Evolutionary conservation across 805 yeast genomes (phyloP).

Genomic region (Kregervanrija pseudodelftensis): DNA sequence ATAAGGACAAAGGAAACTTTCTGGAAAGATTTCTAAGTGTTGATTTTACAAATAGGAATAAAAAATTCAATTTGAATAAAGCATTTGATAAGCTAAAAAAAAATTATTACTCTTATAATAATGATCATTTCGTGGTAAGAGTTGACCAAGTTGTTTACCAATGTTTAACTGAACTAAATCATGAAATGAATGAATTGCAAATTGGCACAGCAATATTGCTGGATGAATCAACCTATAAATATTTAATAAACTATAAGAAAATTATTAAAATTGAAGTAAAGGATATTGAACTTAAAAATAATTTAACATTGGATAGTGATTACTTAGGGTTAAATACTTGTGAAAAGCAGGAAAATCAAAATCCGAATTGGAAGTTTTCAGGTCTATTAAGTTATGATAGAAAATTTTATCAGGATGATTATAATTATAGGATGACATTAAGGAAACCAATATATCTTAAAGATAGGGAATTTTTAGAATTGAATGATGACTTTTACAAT

Average conservation of each 20-base stretch:
- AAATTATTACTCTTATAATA: slow-evolving; percentile 3
- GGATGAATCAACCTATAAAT: not conserved
- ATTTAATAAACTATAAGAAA: not conserved
- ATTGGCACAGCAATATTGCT: not conserved
- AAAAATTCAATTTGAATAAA: slow-evolving; percentile 6
- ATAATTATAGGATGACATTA: slow-evolving; percentile 32
- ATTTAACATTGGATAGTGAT: slow-evolving; percentile 7
- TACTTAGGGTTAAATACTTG: slow-evolving; percentile 16
- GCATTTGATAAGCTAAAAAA: slow-evolving; percentile 12
- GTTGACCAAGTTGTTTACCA: not conserved
- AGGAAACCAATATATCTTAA: slow-evolving; percentile 33
- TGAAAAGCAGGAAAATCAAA: not conserved
- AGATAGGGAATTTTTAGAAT: slow-evolving; percentile 17
- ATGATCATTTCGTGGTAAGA: slow-evolving; percentile 2
- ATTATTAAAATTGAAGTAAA: no score
- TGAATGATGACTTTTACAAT: slow-evolving; percentile 26
- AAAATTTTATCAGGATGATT: slow-evolving; percentile 39
- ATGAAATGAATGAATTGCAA: not conserved
- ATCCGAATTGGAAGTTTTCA: slow-evolving; percentile 22
- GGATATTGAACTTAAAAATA: not conserved
- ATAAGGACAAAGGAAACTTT: not conserved
- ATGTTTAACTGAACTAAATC: not conserved
- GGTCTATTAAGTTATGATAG: slow-evolving; percentile 29
- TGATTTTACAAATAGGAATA: not conserved
- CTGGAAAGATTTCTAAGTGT: not conserved